Conservation (phyloP, 2,329 filamentous ascomycete species). For the Dryadomyces quercus-mongolicae region DNA sequence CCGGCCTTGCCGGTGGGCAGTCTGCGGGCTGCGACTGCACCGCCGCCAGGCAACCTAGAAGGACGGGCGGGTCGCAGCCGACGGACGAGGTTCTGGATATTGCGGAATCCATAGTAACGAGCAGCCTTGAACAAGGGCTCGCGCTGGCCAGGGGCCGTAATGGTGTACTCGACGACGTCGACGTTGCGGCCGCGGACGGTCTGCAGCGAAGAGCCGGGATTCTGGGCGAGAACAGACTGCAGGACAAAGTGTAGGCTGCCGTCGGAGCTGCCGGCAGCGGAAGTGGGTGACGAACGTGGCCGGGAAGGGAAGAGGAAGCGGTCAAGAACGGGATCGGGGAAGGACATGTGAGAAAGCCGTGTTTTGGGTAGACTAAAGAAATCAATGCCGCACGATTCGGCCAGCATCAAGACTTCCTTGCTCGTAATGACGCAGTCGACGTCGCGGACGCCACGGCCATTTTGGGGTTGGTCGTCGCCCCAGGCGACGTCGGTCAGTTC, state of each 20-base stretch:
- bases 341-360: conserved; percentile 29
- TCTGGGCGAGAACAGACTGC: conserved; percentile 54
- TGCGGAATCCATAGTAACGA: conserved; percentile 92
- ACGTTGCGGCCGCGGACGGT: conserved; percentile 70
- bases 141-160: conserved; percentile 40
- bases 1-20: conserved; percentile 2
- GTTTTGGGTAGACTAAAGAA: conserved; percentile 59
- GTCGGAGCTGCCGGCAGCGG: conserved; percentile 66
- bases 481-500: conserved; percentile 78
- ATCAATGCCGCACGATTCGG: conserved; percentile 64
- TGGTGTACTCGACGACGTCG: conserved; percentile 77
- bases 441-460: conserved; percentile 55
- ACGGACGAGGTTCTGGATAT: conserved; percentile 96
- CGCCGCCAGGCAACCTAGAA: conserved; percentile 70
- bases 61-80: conserved; percentile 69
- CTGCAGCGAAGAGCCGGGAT: conserved; percentile 61
- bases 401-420: conserved; percentile 84
- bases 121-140: conserved; percentile 64
- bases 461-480: conserved; percentile 48
- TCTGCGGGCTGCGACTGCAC: conserved; percentile 41
- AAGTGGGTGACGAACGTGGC: conserved; percentile 25
- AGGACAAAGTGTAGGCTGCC: conserved; percentile 83
- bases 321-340: conserved; percentile 62
- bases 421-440: conserved; percentile 98
- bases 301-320: conserved; percentile 59